Conservation (phyloP, 345 rosid species). For the Citrus medica region DNA sequence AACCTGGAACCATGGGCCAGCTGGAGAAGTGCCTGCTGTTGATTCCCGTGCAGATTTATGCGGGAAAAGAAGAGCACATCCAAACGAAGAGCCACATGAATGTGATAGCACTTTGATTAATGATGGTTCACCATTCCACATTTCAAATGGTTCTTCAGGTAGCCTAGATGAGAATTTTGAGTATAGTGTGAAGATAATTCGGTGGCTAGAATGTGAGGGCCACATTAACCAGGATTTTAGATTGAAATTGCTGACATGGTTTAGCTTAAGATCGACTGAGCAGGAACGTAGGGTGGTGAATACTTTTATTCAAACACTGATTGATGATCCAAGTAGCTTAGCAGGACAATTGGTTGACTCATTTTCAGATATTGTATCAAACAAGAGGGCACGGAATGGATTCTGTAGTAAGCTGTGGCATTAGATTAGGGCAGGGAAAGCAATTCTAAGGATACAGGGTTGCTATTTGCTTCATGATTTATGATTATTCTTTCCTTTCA, state of each 20-base stretch:
- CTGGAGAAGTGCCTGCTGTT: conserved; percentile 52
- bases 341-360: conserved; percentile 90
- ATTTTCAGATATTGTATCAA: conserved; percentile 69
- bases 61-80: conserved; percentile 52
- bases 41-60: conserved; percentile 58
- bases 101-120: conserved; percentile 77
- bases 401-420: conserved; percentile 63
- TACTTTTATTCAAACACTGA: conserved; percentile 78
- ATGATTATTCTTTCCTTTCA: conserved; percentile 28
- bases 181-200: conserved; percentile 73
- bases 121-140: conserved; percentile 54
- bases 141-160: conserved; percentile 43
- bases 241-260: conserved; percentile 90
- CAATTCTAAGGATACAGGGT: conserved; percentile 17
- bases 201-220: conserved; percentile 84
- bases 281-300: conserved; percentile 90
- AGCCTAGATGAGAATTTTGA: conserved; percentile 77
- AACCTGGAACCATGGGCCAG: conserved; percentile 42
- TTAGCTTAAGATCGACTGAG: conserved; percentile 74
- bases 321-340: conserved; percentile 83
- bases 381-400: conserved; percentile 65
- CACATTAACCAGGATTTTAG: conserved; percentile 75
- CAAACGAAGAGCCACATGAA: conserved; percentile 71
- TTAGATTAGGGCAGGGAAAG: conserved; percentile 25
- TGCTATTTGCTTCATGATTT: conserved; percentile 25